Evolutionary conservation across 2,329 filamentous ascomycete species (phyloP).

Genomic region (Pyricularia pennisetigena): DNA sequence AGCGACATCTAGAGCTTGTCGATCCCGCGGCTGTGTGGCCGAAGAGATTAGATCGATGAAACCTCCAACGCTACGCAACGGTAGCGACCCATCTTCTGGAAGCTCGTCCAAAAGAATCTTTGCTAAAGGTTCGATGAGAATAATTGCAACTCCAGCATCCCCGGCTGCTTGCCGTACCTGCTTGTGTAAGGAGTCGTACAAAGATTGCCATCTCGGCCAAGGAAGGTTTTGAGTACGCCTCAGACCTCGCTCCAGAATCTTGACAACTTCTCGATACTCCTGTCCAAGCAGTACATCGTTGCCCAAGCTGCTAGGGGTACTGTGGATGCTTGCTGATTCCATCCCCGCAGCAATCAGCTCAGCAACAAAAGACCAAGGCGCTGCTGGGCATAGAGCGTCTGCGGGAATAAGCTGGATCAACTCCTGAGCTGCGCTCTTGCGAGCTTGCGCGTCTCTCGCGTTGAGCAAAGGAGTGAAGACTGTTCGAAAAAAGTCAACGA

Average conservation of each 20-base stretch:
- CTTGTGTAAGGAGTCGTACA: conserved; percentile 47
- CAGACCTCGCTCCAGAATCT: conserved; percentile 56
- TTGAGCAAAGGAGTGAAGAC: conserved; percentile 51
- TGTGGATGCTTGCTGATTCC: conserved; percentile 26
- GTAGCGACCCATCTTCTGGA: conserved; percentile 11
- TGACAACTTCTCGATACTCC: conserved; percentile 60
- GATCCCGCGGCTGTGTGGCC: conserved; percentile 47
- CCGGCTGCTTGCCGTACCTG: conserved; percentile 55
- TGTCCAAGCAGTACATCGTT: conserved; percentile 44
- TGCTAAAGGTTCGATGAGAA: conserved; percentile 62
- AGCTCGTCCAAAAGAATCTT: conserved; percentile 36
- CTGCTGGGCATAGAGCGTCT: conserved; percentile 33
- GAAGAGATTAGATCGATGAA: conserved; percentile 32
- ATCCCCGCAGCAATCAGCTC: conserved; percentile 33
- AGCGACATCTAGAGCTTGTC: conserved; percentile 54
- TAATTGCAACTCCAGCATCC: conserved; percentile 54
- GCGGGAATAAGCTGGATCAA: conserved; percentile 38
- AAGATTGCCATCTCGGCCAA: conserved; percentile 33
- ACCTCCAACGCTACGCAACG: conserved; percentile 21
- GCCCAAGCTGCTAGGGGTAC: conserved; percentile 25
- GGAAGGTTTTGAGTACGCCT: conserved; percentile 36
- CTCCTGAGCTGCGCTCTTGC: conserved; percentile 37
- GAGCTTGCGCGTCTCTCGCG: conserved; percentile 32
- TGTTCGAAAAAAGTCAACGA: conserved; percentile 34
- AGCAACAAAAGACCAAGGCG: conserved; percentile 41